phyloP scores from a whole-genome alignment of 2,329 filamentous ascomycete species.

The Emmonsiellopsis sp. region DNA sequence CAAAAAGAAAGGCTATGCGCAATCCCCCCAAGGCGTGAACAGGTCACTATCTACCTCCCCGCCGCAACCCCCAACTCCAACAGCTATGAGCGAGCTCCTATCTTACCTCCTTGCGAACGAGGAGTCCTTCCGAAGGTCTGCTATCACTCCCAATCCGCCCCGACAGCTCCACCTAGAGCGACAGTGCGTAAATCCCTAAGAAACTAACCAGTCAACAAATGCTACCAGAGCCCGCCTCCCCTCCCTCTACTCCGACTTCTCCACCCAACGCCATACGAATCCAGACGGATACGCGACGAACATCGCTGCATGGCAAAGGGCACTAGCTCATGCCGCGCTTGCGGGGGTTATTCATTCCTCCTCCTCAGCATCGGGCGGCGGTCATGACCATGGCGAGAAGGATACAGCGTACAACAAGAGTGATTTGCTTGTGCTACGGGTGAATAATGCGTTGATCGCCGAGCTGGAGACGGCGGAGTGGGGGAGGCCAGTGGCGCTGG shows the following conservation, averaged over 20 bases:
- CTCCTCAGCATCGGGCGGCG: slow-evolving; percentile 8
- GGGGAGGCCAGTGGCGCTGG: slow-evolving; percentile 72
- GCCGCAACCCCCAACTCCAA: background rate
- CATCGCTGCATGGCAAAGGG: slow-evolving; percentile 67
- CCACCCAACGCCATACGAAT: slow-evolving; percentile 63
- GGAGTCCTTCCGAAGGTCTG: slow-evolving; percentile 43
- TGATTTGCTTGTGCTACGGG: slow-evolving; percentile 43
- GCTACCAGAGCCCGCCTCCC: slow-evolving; percentile 65
- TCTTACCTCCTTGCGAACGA: slow-evolving; percentile 56
- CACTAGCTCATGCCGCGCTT: slow-evolving; percentile 59
- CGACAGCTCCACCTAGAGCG: slow-evolving; percentile 44
- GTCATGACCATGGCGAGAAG: background rate
- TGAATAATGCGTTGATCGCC: slow-evolving; percentile 55
- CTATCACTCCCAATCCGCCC: background rate
- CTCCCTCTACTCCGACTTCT: slow-evolving; percentile 83
- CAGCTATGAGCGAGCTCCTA: slow-evolving; percentile 50
- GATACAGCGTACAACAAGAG: slow-evolving; percentile 20
- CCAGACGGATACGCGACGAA: slow-evolving; percentile 81
- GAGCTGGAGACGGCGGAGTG: slow-evolving; percentile 68
- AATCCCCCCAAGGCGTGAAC: no score
- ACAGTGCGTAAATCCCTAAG: background rate
- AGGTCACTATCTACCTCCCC: background rate
- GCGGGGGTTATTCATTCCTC: slow-evolving; percentile 49
- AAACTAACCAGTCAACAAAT: slow-evolving; percentile 8
- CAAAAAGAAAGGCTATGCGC: no score